phyloP scores from a whole-genome alignment of 495 filamentous ascomycete species.

The Tuber calosporum region DNA sequence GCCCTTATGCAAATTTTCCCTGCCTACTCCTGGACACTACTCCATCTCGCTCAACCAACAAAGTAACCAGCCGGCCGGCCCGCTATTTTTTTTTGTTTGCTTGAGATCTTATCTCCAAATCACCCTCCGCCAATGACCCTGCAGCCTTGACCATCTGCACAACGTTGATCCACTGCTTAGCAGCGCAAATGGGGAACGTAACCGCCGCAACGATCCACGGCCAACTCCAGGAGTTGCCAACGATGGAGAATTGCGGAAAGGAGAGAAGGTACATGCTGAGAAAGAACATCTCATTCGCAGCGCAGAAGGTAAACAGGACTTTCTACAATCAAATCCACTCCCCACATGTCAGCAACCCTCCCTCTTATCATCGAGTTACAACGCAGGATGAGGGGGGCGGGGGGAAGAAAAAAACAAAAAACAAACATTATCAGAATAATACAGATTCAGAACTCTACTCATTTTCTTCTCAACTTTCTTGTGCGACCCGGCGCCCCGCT shows the following conservation, averaged over 20 bases:
- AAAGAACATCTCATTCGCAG: constrained; percentile 90
- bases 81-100: constrained; percentile 16
- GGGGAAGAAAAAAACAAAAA: constrained; percentile 45
- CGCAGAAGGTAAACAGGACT: constrained; percentile 86
- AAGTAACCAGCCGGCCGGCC: background rate
- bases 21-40: background rate
- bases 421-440: constrained; percentile 91
- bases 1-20: background rate
- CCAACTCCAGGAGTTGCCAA: constrained; percentile 49
- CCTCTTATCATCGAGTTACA: background rate
- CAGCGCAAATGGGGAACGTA: constrained; percentile 74
- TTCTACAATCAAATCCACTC: constrained; percentile 51
- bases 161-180: constrained; percentile 91
- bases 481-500: constrained; percentile 49
- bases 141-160: constrained; percentile 91
- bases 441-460: constrained; percentile 78
- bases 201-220: constrained; percentile 85
- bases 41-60: background rate
- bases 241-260: constrained; percentile 64
- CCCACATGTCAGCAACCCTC: background rate
- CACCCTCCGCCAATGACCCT: constrained; percentile 87
- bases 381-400: background rate
- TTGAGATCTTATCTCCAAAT: constrained; percentile 52
- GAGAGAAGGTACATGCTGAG: constrained; percentile 95
- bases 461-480: constrained; percentile 84